Percentiles rank a stretch among this genome's conserved stretches.
Conservation (phyloP, 257 asterid genomes). For the Solanum ossicruentum region DNA sequence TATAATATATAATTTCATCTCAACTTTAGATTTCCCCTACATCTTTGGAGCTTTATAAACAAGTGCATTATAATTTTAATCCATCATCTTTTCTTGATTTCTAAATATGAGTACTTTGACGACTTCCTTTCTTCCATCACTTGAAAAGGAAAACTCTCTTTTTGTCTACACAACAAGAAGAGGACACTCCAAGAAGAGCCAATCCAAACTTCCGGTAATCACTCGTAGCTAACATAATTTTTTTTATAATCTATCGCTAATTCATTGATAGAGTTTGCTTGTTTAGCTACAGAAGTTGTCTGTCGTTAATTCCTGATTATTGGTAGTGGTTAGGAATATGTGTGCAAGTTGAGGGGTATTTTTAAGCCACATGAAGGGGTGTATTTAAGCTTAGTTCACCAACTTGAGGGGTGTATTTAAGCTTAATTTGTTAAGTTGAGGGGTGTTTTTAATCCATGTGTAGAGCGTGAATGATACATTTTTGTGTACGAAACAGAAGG, state of each 20-base stretch:
- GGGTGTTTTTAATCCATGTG: too few relatives aligned
- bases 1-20: not conserved
- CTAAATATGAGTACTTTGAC: constrained; percentile 42
- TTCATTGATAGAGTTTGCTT: not conserved
- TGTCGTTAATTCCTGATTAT: too few relatives aligned
- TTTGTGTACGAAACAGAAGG: too few relatives aligned
- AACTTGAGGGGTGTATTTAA: too few relatives aligned
- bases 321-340: too few relatives aligned
- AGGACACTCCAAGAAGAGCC: constrained; percentile 19
- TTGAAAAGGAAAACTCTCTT: constrained; percentile 13
- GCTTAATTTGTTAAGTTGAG: too few relatives aligned
- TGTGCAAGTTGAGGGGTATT: too few relatives aligned
- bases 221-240: not conserved
- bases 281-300: not conserved
- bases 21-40: not conserved
- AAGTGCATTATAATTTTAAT: not conserved
- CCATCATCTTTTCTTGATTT: not conserved
- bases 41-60: not conserved
- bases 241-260: not conserved
- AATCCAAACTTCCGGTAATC: constrained; percentile 42
- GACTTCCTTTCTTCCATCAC: constrained; percentile 30
- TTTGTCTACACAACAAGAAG: constrained; percentile 22
- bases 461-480: too few relatives aligned
- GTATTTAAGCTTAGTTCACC: too few relatives aligned
- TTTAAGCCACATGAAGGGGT: too few relatives aligned